Conservation (phyloP, 768 basidiomycete genomes). For the Xerocomellus chrysenteron region DNA sequence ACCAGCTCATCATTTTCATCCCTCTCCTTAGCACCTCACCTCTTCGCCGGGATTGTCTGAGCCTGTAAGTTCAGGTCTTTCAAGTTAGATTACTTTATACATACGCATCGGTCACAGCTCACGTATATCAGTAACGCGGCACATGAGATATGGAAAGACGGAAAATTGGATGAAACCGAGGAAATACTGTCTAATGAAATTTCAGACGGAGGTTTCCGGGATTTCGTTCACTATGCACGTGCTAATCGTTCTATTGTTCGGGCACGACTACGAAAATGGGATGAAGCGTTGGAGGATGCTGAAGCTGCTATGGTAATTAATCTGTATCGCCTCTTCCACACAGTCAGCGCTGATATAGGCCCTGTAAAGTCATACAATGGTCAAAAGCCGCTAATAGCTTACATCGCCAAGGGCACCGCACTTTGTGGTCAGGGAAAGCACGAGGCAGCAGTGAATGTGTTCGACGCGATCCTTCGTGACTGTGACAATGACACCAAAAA, state of each 20-base stretch:
- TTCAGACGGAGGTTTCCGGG: not conserved
- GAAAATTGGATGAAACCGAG: not conserved
- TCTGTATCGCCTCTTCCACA: not conserved
- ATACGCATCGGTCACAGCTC: not conserved
- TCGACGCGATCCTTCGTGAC: not conserved
- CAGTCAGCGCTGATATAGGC: not conserved
- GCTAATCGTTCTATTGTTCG: constrained; percentile 9
- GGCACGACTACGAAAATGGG: not conserved
- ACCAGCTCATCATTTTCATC: not conserved
- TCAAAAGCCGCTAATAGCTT: not conserved
- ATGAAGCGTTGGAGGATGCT: constrained; percentile 1
- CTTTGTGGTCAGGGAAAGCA: not conserved
- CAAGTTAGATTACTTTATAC: not conserved
- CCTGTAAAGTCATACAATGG: not conserved
- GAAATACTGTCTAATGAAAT: constrained; percentile 5
- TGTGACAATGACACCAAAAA: not conserved
- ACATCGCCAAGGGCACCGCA: not conserved
- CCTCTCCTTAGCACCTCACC: not conserved
- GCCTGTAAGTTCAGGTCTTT: not conserved
- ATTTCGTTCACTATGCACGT: not conserved
- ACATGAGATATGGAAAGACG: not conserved
- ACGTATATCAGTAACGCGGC: constrained; percentile 2
- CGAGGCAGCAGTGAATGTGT: not conserved
- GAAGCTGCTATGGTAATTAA: not conserved
- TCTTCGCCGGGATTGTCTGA: not conserved